Base-by-base conservation (phyloP, 768 basidiomycete species). In the Lactarius pseudohatsudake region DNA sequence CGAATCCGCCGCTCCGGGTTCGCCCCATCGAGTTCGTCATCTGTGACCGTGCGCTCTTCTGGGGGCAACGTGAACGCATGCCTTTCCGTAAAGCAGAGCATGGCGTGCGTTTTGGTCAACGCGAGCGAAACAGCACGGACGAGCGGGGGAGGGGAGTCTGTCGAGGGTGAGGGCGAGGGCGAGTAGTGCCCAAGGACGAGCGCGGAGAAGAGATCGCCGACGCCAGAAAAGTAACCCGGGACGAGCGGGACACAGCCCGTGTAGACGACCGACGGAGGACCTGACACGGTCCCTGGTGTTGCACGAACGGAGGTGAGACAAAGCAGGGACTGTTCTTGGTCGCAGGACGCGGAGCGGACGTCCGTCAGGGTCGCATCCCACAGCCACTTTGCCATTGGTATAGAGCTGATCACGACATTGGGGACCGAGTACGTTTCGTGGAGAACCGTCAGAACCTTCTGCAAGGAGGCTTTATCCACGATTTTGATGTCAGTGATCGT, bases 131-230 rank as follows among this genome's bases (percentile, higher is more conserved):
- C 83, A 1, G 93, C 92, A 50, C 71, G 75, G 0, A 89, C 81
- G 28, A 92, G 79, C 1, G 82, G 76, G 2, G 81, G 77, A 9
- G 73, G 72, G 74, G 69, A 62, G 67, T 68, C 67, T 16, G 57
- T 30, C 53, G 40, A 60, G 54, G 58, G 47, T 2, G 54, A 28
- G 36, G 72, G 22, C 69, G 66, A 56, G 1, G 79, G 75, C 53
- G 81, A 74, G 76, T 87, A 98, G 72, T 95, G 90, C 0, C 87
- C 95, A 4, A 96, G 81, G 32, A 96, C 86, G 63, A 98, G 85
- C 1, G 96, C 92, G 7, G 94, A 94, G 79, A 98, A 98, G 64
- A 98, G 86, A 76, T 99, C 97, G 20, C 97, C 97, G 13, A 97
- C 96, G 30, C 97, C 97, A 22, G 93, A 91, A 76, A 95, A 98